phyloP scores from a whole-genome alignment of 495 filamentous ascomycete species.

The Lasiosphaeria ovina region DNA sequence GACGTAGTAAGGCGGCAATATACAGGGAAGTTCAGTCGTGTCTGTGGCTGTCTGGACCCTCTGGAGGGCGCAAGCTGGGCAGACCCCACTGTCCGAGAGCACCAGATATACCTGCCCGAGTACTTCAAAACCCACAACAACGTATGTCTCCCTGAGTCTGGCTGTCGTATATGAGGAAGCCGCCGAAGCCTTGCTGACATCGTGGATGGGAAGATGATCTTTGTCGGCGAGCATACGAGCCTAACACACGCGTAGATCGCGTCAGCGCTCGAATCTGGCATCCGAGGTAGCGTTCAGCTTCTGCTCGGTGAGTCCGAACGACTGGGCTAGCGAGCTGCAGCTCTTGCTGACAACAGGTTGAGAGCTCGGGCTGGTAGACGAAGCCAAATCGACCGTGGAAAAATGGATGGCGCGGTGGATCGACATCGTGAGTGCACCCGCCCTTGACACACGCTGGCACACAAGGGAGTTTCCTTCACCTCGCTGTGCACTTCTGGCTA shows the following conservation, averaged over 20 bases:
- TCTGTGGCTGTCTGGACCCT: slow-evolving; percentile 59
- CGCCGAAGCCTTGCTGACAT: background rate
- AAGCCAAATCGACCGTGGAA: slow-evolving; percentile 61
- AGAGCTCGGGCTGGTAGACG: slow-evolving; percentile 65
- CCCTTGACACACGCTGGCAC: background rate
- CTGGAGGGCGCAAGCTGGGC: slow-evolving; percentile 57
- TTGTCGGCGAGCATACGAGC: slow-evolving; percentile 70
- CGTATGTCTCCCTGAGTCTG: slow-evolving; percentile 22
- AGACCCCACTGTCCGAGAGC: slow-evolving; percentile 54
- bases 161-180: background rate
- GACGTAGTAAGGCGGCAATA: slow-evolving; percentile 53
- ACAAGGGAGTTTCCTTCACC: too few relatives aligned
- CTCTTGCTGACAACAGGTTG: background rate
- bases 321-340: background rate
- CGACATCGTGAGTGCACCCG: slow-evolving; percentile 12
- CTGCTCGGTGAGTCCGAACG: slow-evolving; percentile 36
- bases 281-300: slow-evolving; percentile 64
- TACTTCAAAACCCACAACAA: slow-evolving; percentile 67
- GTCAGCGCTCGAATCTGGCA: slow-evolving; percentile 63
- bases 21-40: slow-evolving; percentile 57
- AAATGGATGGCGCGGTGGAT: slow-evolving; percentile 71
- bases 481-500: too few relatives aligned
- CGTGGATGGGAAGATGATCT: slow-evolving; percentile 48
- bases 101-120: slow-evolving; percentile 64
- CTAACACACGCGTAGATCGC: slow-evolving; percentile 75